Percentiles rank a stretch among this genome's conserved stretches.
These are phyloP conservation scores for Scalesia atractyloides DNA, from an alignment of 129 eudicot species.

Conservation along the genomic window DNA sequence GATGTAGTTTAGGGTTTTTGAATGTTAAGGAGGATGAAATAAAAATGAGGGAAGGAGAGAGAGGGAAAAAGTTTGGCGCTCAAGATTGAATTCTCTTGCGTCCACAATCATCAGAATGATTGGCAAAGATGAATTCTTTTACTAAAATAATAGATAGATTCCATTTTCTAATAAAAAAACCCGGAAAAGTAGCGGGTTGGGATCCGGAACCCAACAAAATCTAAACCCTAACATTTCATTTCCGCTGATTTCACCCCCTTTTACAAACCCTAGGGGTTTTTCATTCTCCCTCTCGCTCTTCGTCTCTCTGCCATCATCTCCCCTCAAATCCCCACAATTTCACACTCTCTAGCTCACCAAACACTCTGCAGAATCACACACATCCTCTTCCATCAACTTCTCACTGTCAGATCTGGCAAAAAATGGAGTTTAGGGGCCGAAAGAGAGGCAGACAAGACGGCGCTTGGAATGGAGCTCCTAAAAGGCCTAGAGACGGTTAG, in stretches of 20 bases:
- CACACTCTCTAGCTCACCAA: background rate
- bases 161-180: too few species aligned
- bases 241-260: slow-evolving; percentile 18
- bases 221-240: slow-evolving; percentile 27
- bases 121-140: too few species aligned
- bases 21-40: too few species aligned
- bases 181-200: slow-evolving; percentile 28
- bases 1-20: too few species aligned
- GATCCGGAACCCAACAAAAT: slow-evolving; percentile 24
- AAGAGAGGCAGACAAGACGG: slow-evolving; percentile 59
- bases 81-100: too few species aligned
- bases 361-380: background rate
- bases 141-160: too few species aligned
- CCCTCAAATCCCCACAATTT: background rate
- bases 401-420: slow-evolving; percentile 26
- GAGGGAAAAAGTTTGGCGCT: too few species aligned
- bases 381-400: background rate
- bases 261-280: slow-evolving; percentile 35
- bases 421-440: slow-evolving; percentile 61
- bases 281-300: background rate
- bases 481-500: slow-evolving; percentile 64
- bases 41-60: too few species aligned
- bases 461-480: slow-evolving; percentile 52
- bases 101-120: too few species aligned
- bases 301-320: background rate